Base-by-base conservation (phyloP, 192 early-diverging fungal species). In the Gryganskiella cystojenkinii region DNA sequence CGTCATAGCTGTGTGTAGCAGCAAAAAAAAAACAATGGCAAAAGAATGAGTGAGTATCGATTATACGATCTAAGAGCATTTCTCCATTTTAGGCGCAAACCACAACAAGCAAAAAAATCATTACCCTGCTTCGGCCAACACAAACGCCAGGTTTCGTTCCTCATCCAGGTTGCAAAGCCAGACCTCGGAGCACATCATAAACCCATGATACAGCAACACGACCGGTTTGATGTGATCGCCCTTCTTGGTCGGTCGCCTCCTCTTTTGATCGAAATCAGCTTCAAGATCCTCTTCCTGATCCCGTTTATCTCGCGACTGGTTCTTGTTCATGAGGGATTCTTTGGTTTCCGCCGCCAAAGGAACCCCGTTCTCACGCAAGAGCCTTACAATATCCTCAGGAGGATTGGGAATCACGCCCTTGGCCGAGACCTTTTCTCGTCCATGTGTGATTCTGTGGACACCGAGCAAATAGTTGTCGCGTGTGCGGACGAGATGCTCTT, bases 201-300 rank as follows among this genome's bases (percentile, higher is more conserved):
- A 94, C 2, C 94, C 97, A 76, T 99, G 97, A 88, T 95, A 97
- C 9, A 99, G 84, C 31, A 99, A 76, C 15, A 99, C 96, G 1
- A 96, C 94, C 0, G 96, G 97, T n/a, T 84, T 91, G 40, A 59
- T 71, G 11, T 65, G 58, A 10, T 84, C 72, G n/a, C 45, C 64
- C 27, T 50, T 25, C 49, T 61, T 81, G 22, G 82, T 35, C 8
- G 60, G 7, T 50, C 67, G 54, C 27, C 45, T 22, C 13, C 37
- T 31, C n/a, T 52, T 43, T 15, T 31, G 19, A 35, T 58, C 51
- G 15, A 63, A 61, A 54, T 70, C 75, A 43, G 53, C 59, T 64
- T 78, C 83, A 44, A 60, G 64, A 63, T 64, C 55, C 58, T 54
- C 80, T 62, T 60, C 69, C 40, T 68, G 70, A 4, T 76, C 59